Percentiles rank a stretch among this genome's conserved stretches.
Evolutionary conservation across 495 filamentous ascomycete genomes (phyloP).

Genomic region (Lasiosphaeria ovina): DNA sequence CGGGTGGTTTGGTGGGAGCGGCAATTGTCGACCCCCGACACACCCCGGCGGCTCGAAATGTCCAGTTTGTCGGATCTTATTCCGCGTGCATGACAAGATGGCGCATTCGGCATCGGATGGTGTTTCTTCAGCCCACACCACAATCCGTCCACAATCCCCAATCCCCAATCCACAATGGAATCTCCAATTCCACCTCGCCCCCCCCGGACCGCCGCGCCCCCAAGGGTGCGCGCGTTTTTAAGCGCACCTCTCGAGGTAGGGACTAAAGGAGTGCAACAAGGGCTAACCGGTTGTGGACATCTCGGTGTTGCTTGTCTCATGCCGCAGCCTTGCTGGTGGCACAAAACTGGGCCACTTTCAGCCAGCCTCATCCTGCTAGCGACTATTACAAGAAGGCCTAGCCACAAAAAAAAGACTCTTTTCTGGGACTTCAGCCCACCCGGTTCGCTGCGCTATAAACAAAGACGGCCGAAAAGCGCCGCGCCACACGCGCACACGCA

Average conservation of each 20-base stretch:
- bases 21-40: no score
- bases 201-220: background rate
- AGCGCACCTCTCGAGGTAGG: no score
- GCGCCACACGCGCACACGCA: no score
- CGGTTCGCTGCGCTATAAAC: background rate
- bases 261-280: background rate
- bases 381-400: constrained; percentile 4
- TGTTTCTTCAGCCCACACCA: no score
- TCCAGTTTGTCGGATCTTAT: no score
- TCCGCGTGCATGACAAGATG: no score
- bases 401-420: background rate
- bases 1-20: no score
- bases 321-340: constrained; percentile 11
- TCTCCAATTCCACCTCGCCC: background rate
- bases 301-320: constrained; percentile 24
- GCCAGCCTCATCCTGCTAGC: constrained; percentile 20
- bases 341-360: constrained; percentile 9
- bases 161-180: no score
- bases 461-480: no score
- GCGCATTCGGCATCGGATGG: no score
- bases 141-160: no score
- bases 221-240: constrained; percentile 4
- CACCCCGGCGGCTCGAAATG: no score
- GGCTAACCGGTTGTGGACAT: constrained; percentile 18
- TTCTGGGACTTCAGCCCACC: background rate